These are phyloP conservation scores for Luvunga scandens DNA, from an alignment of 345 rosid species.

Conservation along the genomic window DNA sequence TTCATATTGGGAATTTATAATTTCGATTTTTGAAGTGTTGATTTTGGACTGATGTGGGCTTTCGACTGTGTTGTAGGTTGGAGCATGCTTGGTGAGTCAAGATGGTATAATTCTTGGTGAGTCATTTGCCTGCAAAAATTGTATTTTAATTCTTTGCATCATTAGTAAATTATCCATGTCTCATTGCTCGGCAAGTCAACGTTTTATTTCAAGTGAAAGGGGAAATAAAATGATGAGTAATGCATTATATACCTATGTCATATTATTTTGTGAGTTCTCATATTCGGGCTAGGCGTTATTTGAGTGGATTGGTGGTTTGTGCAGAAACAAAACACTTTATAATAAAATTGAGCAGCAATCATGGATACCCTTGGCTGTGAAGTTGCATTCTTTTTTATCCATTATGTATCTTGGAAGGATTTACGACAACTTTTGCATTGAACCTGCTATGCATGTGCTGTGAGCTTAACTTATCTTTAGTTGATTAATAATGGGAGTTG, in stretches of 20 bases:
- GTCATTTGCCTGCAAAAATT: constrained; percentile 9
- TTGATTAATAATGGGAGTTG: background rate
- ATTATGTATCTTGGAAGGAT: background rate
- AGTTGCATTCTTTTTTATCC: background rate
- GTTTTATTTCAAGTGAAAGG: background rate
- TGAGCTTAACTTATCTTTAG: no score
- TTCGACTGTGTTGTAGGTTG: constrained; percentile 47
- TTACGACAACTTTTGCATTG: background rate
- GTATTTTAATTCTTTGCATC: background rate
- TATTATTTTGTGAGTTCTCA: background rate
- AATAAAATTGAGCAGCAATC: background rate
- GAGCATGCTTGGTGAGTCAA: constrained; percentile 93
- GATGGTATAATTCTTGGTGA: constrained; percentile 86
- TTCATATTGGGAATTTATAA: background rate
- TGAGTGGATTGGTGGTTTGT: background rate
- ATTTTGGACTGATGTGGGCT: constrained; percentile 15
- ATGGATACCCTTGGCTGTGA: background rate
- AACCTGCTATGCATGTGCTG: background rate
- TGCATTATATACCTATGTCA: background rate
- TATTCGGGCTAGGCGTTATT: background rate
- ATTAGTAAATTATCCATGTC: background rate
- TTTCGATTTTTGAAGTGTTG: background rate
- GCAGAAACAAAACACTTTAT: background rate
- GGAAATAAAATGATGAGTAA: no score
- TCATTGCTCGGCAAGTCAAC: background rate